phyloP scores from a whole-genome alignment of 306 rosid species.

The Fragaria ananassa region DNA sequence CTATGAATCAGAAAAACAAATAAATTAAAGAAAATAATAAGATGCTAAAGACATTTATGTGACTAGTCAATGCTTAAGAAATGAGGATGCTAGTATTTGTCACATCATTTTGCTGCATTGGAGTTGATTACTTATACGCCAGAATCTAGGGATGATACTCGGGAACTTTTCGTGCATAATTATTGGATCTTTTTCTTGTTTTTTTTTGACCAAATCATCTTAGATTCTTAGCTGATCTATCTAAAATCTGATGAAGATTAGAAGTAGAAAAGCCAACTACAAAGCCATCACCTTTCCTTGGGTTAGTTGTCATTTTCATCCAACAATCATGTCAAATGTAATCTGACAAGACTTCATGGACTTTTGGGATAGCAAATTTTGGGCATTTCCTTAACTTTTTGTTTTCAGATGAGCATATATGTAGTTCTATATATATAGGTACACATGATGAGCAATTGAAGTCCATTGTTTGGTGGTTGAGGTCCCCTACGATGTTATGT shows the following conservation, averaged over 20 bases:
- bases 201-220: constrained; percentile 1
- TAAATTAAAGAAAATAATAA: background rate
- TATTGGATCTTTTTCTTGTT: background rate
- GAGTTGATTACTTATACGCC: constrained; percentile 2
- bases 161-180: background rate
- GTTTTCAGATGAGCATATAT: background rate
- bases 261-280: background rate
- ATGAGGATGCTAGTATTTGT: background rate
- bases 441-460: background rate
- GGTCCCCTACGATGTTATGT: background rate
- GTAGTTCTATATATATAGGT: background rate
- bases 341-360: background rate
- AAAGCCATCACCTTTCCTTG: background rate
- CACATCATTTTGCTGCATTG: background rate
- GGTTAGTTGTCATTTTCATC: background rate
- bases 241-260: background rate
- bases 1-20: background rate
- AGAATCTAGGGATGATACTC: background rate
- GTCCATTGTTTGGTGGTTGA: constrained; percentile 34
- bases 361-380: background rate
- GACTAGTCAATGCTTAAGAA: background rate
- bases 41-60: background rate
- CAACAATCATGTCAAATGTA: background rate
- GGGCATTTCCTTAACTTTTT: background rate
- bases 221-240: background rate